Conservation (phyloP, 257 asterid genomes). For the Eucommia ulmoides region DNA sequence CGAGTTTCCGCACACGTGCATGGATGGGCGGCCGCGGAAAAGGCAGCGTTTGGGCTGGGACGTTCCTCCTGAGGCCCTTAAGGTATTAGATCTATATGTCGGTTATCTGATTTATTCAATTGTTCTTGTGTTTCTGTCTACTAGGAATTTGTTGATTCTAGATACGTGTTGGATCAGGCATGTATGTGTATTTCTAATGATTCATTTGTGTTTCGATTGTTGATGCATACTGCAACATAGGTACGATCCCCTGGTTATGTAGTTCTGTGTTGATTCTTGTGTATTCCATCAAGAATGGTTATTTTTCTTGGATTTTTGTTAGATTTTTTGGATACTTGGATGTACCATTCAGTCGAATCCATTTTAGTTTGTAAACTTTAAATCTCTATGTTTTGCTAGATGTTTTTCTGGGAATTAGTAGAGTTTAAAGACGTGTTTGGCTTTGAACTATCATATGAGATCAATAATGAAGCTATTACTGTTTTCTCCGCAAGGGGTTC, state of each 20-base stretch:
- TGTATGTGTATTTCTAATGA: neutral
- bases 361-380: no score
- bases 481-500: no score
- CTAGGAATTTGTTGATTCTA: neutral
- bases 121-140: slow-evolving; percentile 7
- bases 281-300: no score
- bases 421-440: no score
- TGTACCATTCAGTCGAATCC: no score
- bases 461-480: no score
- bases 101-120: slow-evolving; percentile 13
- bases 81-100: slow-evolving; percentile 39
- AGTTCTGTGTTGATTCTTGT: neutral
- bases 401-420: no score
- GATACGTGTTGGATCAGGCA: neutral
- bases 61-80: slow-evolving; percentile 53
- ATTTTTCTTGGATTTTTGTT: no score
- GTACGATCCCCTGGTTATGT: neutral
- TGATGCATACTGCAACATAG: neutral
- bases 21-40: slow-evolving; percentile 76
- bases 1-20: slow-evolving; percentile 38
- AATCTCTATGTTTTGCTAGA: no score
- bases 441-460: no score
- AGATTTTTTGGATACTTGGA: no score
- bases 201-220: neutral
- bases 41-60: slow-evolving; percentile 91